Conservation (phyloP, 73 alveolate genomes). For the Paramecium caudatum region DNA sequence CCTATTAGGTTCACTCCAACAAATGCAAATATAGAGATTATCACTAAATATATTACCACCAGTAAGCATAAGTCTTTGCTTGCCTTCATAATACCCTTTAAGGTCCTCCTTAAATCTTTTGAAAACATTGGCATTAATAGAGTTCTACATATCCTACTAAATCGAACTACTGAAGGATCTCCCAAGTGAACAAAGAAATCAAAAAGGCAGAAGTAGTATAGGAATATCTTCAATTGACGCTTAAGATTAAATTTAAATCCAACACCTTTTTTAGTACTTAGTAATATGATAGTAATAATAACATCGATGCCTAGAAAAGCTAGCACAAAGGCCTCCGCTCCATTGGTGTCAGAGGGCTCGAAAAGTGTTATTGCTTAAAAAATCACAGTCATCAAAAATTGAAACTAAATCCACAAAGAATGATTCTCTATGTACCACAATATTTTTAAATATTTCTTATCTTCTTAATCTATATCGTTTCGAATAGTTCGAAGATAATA, state of each 20-base stretch:
- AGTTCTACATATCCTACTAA: slow-evolving; percentile 61
- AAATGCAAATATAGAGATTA: slow-evolving; percentile 68
- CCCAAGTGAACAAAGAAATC: slow-evolving; percentile 8
- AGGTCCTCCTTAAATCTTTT: slow-evolving; percentile 66
- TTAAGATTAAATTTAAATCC: slow-evolving; percentile 26
- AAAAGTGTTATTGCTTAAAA: slow-evolving; percentile 22
- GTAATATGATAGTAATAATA: background rate
- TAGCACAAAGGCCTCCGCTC: background rate
- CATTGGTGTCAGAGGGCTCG: slow-evolving; percentile 35
- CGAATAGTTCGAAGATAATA: slow-evolving; percentile 58
- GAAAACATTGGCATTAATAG: slow-evolving; percentile 59
- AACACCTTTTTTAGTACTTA: background rate
- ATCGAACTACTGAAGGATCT: slow-evolving; percentile 1
- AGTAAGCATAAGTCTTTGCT: slow-evolving; percentile 61
- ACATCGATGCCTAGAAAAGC: slow-evolving; percentile 4
- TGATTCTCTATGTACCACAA: slow-evolving; percentile 33
- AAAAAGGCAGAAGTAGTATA: background rate
- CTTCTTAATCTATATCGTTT: slow-evolving; percentile 25
- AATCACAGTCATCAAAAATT: background rate
- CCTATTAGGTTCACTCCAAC: slow-evolving; percentile 75
- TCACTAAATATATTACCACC: slow-evolving; percentile 35
- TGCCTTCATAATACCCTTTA: slow-evolving; percentile 68
- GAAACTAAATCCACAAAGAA: background rate
- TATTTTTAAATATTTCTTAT: slow-evolving; percentile 20
- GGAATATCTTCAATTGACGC: background rate